These are phyloP conservation scores for Xylariomycetidae sp. DNA, from an alignment of 2,329 filamentous ascomycete genomes.

Conservation along the genomic window DNA sequence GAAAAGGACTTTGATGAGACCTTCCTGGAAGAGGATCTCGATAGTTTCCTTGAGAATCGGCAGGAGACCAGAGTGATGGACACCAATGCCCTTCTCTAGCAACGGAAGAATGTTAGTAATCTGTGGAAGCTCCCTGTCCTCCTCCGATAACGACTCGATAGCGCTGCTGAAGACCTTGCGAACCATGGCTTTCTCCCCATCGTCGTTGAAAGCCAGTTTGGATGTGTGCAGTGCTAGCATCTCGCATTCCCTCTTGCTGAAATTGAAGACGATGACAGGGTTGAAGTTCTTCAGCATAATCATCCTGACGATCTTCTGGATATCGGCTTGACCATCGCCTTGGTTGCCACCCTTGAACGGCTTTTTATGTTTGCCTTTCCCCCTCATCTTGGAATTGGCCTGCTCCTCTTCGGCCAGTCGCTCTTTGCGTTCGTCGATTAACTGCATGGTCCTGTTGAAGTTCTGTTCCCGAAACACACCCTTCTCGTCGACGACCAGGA, in stretches of 20 bases:
- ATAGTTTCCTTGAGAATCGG: conserved; percentile 98
- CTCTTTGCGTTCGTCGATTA: conserved; percentile 83
- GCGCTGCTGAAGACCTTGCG: conserved; percentile 90
- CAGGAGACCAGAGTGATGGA: conserved; percentile 92
- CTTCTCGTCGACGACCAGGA: conserved; percentile 94
- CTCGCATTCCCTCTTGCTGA: conserved; percentile 97
- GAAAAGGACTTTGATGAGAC: conserved; percentile 94
- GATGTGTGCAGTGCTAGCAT: conserved; percentile 83
- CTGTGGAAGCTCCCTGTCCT: conserved; percentile 83
- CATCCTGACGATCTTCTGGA: conserved; percentile 98
- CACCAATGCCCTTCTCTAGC: conserved; percentile 85
- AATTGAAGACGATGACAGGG: conserved; percentile 98
- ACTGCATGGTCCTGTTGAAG: conserved; percentile 91
- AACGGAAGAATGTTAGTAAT: conserved; percentile 88
- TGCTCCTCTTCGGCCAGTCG: conserved; percentile 80
- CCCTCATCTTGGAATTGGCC: conserved; percentile 72
- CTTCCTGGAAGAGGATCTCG: conserved; percentile 97
- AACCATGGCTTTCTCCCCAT: conserved; percentile 92
- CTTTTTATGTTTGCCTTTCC: conserved; percentile 88
- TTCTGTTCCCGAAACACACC: conserved; percentile 94
- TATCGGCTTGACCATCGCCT: conserved; percentile 69
- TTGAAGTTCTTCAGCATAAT: conserved; percentile 97
- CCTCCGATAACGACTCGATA: conserved; percentile 86
- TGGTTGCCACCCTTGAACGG: conserved; percentile 80
- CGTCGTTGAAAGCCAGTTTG: conserved; percentile 87